Percentiles rank a stretch among this genome's conserved stretches.
These are phyloP conservation scores for Coemansia sp. DNA, from an alignment of 192 early-diverging fungal genomes.

Conservation along the genomic window DNA sequence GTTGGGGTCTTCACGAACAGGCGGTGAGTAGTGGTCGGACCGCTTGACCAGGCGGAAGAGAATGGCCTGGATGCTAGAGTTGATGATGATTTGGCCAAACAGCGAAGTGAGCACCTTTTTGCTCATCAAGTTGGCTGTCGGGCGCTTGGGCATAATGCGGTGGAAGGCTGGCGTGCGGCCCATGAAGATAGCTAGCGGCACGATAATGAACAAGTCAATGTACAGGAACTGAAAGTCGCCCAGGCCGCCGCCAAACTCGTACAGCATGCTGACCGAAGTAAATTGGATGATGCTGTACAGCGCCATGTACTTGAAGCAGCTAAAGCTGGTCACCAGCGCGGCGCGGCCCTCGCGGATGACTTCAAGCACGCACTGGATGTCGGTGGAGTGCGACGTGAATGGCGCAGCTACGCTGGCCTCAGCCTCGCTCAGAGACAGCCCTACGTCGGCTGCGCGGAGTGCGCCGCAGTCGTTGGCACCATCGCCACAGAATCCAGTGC, in stretches of 20 bases:
- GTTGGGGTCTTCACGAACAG: conserved; percentile 56
- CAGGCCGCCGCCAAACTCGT: conserved; percentile 84
- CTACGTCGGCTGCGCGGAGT: conserved; percentile 94
- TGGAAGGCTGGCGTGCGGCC: conserved; percentile 84
- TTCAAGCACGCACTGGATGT: conserved; percentile 91
- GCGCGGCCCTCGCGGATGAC: conserved; percentile 94
- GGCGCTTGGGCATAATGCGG: conserved; percentile 74
- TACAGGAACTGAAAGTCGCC: conserved; percentile 97
- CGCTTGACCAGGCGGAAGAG: conserved; percentile 71
- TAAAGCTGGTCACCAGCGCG: conserved; percentile 96
- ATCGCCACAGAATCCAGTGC: conserved; percentile 98
- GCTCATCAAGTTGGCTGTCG: conserved; percentile 89
- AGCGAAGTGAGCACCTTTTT: conserved; percentile 90
- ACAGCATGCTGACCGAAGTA: conserved; percentile 90
- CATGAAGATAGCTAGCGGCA: conserved; percentile 89
- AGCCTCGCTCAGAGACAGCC: conserved; percentile 94
- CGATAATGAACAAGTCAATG: conserved; percentile 91
- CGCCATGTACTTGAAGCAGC: conserved; percentile 99
- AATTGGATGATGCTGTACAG: conserved; percentile 98
- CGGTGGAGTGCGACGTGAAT: conserved; percentile 89
- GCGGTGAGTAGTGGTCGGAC: conserved; percentile 74
- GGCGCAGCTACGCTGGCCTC: conserved; percentile 98
- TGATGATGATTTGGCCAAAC: conserved; percentile 86
- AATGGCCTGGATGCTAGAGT: conserved; percentile 77
- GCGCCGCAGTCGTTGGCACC: conserved; percentile 99